These are phyloP conservation scores for Neurospora sp. DNA, from an alignment of 495 filamentous ascomycete genomes.

Conservation along the genomic window DNA sequence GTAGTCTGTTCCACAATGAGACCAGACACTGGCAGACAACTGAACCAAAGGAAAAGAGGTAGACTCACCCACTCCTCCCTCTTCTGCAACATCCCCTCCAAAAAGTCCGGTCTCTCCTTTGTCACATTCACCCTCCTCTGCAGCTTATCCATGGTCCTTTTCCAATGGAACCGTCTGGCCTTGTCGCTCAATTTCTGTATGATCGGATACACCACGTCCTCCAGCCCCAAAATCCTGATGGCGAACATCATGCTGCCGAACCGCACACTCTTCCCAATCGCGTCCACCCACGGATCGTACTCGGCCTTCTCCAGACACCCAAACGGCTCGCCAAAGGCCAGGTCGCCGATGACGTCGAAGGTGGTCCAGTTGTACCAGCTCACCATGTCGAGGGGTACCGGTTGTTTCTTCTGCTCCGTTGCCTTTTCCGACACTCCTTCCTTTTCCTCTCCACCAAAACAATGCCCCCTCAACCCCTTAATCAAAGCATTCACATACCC, in stretches of 20 bases:
- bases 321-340: constrained; percentile 46
- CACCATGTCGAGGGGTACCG: constrained; percentile 19
- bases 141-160: constrained; percentile 17
- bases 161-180: constrained; percentile 11
- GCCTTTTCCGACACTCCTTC: constrained; percentile 3
- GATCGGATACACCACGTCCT: constrained; percentile 7
- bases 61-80: constrained; percentile 19
- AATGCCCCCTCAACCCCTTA: constrained; percentile 6
- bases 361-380: constrained; percentile 46
- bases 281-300: constrained; percentile 28
- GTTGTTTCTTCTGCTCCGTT: not conserved
- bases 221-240: constrained; percentile 10
- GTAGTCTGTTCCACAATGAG: no score
- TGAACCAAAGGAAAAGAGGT: no score
- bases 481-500: constrained; percentile 31
- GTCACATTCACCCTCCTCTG: constrained; percentile 17
- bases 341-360: constrained; percentile 49
- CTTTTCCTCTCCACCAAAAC: not conserved
- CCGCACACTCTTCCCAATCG: constrained; percentile 17
- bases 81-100: constrained; percentile 32
- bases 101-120: constrained; percentile 27
- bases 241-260: constrained; percentile 16
- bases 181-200: not conserved
- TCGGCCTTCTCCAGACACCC: constrained; percentile 29
- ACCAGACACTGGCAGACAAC: no score